phyloP scores from a whole-genome alignment of 768 basidiomycete species.

The Mycena belliarum region DNA sequence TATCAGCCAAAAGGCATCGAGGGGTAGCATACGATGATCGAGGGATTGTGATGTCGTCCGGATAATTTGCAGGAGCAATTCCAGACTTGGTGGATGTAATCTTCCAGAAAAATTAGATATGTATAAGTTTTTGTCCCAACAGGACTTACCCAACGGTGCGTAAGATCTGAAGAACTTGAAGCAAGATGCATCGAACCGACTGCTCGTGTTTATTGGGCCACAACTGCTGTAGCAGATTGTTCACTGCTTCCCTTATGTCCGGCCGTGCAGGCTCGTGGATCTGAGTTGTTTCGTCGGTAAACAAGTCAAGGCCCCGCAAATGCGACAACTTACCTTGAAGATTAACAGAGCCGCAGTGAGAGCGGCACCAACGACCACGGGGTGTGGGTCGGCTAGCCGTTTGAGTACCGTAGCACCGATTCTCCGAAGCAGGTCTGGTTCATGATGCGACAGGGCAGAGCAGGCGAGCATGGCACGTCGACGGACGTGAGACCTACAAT shows the following conservation, averaged over 20 bases:
- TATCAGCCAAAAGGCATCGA: background rate
- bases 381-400: conserved; percentile 46
- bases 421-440: conserved; percentile 46
- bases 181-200: conserved; percentile 22
- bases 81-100: conserved; percentile 26
- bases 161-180: conserved; percentile 27
- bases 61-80: conserved; percentile 29
- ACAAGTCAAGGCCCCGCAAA: background rate
- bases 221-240: conserved; percentile 15
- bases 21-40: conserved; percentile 24
- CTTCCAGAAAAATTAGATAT: too few species aligned
- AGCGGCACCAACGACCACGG: conserved; percentile 47
- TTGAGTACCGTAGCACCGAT: conserved; percentile 40
- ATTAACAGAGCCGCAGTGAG: conserved; percentile 34
- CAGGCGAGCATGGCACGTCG: conserved; percentile 64
- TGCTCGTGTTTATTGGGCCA: conserved; percentile 18
- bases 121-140: background rate
- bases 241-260: conserved; percentile 17
- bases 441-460: conserved; percentile 48
- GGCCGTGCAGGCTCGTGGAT: conserved; percentile 8
- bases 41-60: conserved; percentile 24
- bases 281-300: background rate
- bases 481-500: conserved; percentile 55
- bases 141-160: conserved; percentile 9
- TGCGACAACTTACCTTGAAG: conserved; percentile 19